Conservation (phyloP, 169 alveolate species). For the Eimeria acervulina region DNA sequence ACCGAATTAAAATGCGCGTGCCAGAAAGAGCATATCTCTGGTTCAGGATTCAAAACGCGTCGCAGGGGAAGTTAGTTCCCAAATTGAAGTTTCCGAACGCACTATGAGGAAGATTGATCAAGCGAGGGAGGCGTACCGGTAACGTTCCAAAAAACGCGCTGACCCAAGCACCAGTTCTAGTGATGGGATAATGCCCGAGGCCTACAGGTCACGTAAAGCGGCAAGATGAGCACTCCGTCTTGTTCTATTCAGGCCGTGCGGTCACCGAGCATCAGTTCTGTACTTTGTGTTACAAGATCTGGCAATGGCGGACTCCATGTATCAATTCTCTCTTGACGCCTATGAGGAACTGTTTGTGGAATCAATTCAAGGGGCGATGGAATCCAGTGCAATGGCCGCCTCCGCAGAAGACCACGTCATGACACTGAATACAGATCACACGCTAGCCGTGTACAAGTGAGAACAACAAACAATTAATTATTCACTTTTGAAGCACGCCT, state of each 20-base stretch:
- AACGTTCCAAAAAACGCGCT: neutral
- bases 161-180: neutral
- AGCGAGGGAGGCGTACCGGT: constrained; percentile 93
- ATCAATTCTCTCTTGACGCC: constrained; percentile 95
- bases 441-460: constrained; percentile 87
- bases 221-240: neutral
- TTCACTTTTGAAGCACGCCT: neutral
- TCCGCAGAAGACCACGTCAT: constrained; percentile 91
- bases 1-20: neutral
- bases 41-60: constrained; percentile 88
- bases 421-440: constrained; percentile 91
- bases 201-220: neutral
- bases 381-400: constrained; percentile 86
- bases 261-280: constrained; percentile 94
- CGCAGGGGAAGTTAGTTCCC: constrained; percentile 86
- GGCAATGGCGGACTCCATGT: constrained; percentile 96
- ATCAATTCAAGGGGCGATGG: constrained; percentile 91
- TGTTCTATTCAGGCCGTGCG: constrained; percentile 91
- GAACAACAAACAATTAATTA: neutral
- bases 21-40: neutral
- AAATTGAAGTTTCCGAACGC: constrained; percentile 84
- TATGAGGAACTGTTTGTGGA: constrained; percentile 93
- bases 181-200: neutral
- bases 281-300: constrained; percentile 96
- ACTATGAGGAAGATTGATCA: constrained; percentile 91